These are phyloP conservation scores for Colletotrichum neosansevieriae DNA, from an alignment of 2,329 filamentous ascomycete genomes.

Conservation along the genomic window DNA sequence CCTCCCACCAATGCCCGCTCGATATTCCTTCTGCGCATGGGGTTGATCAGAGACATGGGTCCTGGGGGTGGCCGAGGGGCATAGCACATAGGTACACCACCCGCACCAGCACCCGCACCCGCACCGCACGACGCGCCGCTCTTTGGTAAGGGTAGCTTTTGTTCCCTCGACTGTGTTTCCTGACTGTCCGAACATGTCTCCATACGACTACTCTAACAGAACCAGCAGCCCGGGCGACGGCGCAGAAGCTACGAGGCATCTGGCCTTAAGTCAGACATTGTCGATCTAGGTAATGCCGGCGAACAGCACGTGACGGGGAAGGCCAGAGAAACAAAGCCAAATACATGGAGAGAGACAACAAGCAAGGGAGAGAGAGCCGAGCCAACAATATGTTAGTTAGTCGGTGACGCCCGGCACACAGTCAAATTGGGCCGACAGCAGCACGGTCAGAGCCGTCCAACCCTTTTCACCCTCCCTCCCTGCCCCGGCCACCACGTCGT, in stretches of 20 bases:
- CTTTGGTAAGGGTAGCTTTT: conserved; percentile 6
- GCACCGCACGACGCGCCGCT: conserved; percentile 8
- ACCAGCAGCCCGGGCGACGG: conserved; percentile 8
- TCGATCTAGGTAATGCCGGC: conserved; percentile 6
- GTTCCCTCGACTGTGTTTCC: conserved; percentile 14
- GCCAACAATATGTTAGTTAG: conserved; percentile 24
- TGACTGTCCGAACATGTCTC: conserved; percentile 16
- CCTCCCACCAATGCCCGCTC: conserved; percentile 23
- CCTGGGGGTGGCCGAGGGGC: conserved; percentile 13
- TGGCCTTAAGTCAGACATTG: conserved; percentile 15
- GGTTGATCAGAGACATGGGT: conserved; percentile 36
- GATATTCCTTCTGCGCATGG: conserved; percentile 35
- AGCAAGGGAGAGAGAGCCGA: conserved; percentile 31
- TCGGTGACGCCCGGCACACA: conserved; percentile 33
- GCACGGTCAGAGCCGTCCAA: conserved; percentile 24
- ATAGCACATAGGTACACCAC: conserved; percentile 8
- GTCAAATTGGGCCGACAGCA: conserved; percentile 32
- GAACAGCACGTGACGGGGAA: neutral
- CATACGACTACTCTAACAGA: conserved; percentile 12
- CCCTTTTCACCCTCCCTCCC: conserved; percentile 35
- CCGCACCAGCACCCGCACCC: neutral
- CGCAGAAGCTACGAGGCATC: conserved; percentile 1
- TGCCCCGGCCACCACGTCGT: conserved; percentile 32
- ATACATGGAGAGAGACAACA: conserved; percentile 29
- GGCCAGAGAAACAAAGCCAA: conserved; percentile 14